Evolutionary conservation across 2,329 filamentous ascomycete genomes (phyloP).

Genomic region (Verticillium nonalfalfae): DNA sequence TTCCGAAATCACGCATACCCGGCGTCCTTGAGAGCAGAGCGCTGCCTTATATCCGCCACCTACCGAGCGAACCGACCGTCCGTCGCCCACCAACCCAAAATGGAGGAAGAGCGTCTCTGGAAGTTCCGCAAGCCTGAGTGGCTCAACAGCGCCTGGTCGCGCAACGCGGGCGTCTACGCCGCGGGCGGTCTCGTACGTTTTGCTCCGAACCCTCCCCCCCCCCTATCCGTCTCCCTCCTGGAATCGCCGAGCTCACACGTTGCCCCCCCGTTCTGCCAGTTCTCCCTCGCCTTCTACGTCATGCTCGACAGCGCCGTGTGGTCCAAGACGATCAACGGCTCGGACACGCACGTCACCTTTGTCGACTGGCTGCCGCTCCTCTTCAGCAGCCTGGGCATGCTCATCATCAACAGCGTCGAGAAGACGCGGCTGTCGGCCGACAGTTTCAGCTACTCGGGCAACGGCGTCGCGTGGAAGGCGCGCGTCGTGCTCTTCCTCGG

Average conservation of each 20-base stretch:
- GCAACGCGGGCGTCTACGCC: constrained; percentile 57
- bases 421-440: constrained; percentile 59
- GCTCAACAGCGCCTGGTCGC: constrained; percentile 58
- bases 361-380: constrained; percentile 65
- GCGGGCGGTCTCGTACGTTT: constrained; percentile 55
- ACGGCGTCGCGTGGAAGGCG: constrained; percentile 62
- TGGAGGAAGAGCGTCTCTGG: constrained; percentile 62
- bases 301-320: constrained; percentile 63
- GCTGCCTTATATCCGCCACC: background rate
- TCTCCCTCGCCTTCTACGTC: constrained; percentile 62
- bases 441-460: constrained; percentile 55
- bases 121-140: constrained; percentile 62
- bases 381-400: constrained; percentile 61
- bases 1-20: background rate
- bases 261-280: constrained; percentile 35
- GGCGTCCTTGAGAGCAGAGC: background rate
- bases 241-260: background rate
- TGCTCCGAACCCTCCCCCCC: background rate
- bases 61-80: background rate
- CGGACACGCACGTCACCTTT: constrained; percentile 57
- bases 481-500: constrained; percentile 62
- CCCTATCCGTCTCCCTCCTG: too few species aligned
- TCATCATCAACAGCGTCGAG: constrained; percentile 66
- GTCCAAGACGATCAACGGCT: constrained; percentile 56
- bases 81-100: constrained; percentile 16